These are phyloP conservation scores for Amphibolis antarctica DNA, from an alignment of 106 monocot genomes.

Conservation along the genomic window DNA sequence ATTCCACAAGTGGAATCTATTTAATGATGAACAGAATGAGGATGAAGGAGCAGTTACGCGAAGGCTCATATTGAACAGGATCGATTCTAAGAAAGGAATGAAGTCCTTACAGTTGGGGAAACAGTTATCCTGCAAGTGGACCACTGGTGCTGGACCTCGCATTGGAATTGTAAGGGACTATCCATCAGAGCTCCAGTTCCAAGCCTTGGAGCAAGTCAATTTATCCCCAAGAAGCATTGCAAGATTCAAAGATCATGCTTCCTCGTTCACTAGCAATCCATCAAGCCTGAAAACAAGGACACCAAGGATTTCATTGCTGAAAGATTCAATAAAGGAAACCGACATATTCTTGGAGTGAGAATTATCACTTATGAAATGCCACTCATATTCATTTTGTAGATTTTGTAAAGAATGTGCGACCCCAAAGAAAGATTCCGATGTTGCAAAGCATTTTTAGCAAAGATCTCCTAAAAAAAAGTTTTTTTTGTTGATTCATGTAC, in stretches of 20 bases:
- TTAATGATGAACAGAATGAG: conserved; percentile 18
- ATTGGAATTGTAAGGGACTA: conserved; percentile 71
- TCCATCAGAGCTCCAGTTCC: conserved; percentile 49
- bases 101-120: conserved; percentile 66
- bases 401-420: too few relatives aligned
- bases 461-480: too few relatives aligned
- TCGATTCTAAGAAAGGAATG: conserved; percentile 41
- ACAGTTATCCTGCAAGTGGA: conserved; percentile 64
- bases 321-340: too few relatives aligned
- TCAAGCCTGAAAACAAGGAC: not conserved
- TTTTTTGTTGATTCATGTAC: too few relatives aligned
- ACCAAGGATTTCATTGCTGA: conserved; percentile 5
- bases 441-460: too few relatives aligned
- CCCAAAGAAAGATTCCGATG: too few relatives aligned
- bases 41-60: conserved; percentile 15
- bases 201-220: conserved; percentile 47
- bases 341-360: too few relatives aligned
- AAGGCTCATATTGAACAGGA: conserved; percentile 46
- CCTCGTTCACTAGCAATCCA: not conserved
- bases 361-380: too few relatives aligned
- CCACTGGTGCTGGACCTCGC: conserved; percentile 70
- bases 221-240: conserved; percentile 37
- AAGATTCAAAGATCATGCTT: not conserved
- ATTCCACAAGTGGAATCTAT: conserved; percentile 43
- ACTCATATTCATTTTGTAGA: too few relatives aligned